Percentiles rank a stretch among this genome's conserved stretches.
Evolutionary conservation across 805 yeast genomes (phyloP).

Genomic region (Komagataella pseudopastoris): DNA sequence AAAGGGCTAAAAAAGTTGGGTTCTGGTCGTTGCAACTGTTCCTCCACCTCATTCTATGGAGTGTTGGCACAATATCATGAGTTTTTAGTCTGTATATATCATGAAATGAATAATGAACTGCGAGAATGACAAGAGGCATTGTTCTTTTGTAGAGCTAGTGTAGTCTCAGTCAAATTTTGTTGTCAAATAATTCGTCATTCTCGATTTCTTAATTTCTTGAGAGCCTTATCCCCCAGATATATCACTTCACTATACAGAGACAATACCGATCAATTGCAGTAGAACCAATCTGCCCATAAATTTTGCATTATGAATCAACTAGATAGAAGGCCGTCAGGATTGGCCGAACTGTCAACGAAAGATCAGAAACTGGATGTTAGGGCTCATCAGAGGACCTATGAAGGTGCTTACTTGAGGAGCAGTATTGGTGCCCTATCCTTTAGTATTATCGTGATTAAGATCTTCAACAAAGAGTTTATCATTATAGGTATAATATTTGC

Average conservation of each 20-base stretch:
- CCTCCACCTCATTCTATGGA: constrained; percentile 70
- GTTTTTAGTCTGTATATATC: not conserved
- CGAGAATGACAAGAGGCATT: not conserved
- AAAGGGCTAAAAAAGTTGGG: constrained; percentile 71
- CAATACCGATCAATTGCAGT: not conserved
- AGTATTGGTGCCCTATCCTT: constrained; percentile 59
- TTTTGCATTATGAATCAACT: not conserved
- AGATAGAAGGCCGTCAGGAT: constrained; percentile 17
- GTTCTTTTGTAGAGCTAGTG: too few relatives aligned
- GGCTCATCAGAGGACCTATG: constrained; percentile 75
- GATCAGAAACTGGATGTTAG: constrained; percentile 34
- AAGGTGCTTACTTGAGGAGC: constrained; percentile 70
- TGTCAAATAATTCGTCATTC: not conserved
- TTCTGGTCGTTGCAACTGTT: constrained; percentile 86
- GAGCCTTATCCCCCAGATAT: not conserved
- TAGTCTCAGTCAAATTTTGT: too few relatives aligned
- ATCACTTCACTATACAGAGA: not conserved
- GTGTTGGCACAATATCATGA: constrained; percentile 57
- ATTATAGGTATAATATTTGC: constrained; percentile 58
- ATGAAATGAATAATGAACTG: not conserved
- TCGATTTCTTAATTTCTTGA: not conserved
- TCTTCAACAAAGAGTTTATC: constrained; percentile 50
- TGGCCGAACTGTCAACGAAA: constrained; percentile 21
- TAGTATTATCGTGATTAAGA: constrained; percentile 45
- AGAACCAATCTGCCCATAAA: not conserved